Evolutionary conservation across 208 protist genomes (phyloP), one percentile per base, ranked within the genome.

Genomic region (Acanthamoeba culbertsoni): DNA sequence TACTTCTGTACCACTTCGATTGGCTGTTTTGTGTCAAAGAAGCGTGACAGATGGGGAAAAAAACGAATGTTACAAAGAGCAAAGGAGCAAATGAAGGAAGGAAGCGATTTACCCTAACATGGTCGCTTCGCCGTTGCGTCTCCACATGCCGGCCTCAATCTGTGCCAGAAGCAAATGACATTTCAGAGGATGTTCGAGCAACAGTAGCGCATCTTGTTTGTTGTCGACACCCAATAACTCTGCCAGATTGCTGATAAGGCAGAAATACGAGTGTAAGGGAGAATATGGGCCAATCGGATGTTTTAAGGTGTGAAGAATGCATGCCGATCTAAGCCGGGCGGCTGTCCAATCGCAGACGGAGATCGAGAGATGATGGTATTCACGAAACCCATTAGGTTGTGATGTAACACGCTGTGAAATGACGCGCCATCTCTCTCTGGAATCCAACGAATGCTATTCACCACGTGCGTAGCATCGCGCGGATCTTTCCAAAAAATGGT

Each of bases 71-170:
- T 7, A 33, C 0, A 33, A 63, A 63, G 33, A 33, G 26, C n/a
- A 4, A 35, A 43, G 65, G 26, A 42, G 31, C n/a, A 0, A 28
- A 16, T 8, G 37, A 75, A 35, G 10, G 8, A 28, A 12, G 6
- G 35, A 16, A 4, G 26, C 12, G 1, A 48, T 20, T 31, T 79
- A 88, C 77, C 82, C 82, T 10, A 42, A 26, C 46, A 90, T 90
- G 35, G 82, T 90, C 4, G 59, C 51, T 18, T 59, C 82, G 35
- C 82, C 82, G 53, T 90, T 90, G 53, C 55, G 46, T 8, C 55
- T 18, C 82, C 82, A 90, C 46, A 90, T 37, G 55, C 82, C 82
- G n/a, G 82, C 82, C 31, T 90, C 53, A n/a, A 90, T 90, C 23
- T 90, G 82, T 0, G 82, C 82, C 31, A 90, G 20, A 5, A 90